Percentiles rank a stretch among this genome's conserved stretches.
phyloP scores from a whole-genome alignment of 257 asterid species.

The Penstemon barbatus region DNA sequence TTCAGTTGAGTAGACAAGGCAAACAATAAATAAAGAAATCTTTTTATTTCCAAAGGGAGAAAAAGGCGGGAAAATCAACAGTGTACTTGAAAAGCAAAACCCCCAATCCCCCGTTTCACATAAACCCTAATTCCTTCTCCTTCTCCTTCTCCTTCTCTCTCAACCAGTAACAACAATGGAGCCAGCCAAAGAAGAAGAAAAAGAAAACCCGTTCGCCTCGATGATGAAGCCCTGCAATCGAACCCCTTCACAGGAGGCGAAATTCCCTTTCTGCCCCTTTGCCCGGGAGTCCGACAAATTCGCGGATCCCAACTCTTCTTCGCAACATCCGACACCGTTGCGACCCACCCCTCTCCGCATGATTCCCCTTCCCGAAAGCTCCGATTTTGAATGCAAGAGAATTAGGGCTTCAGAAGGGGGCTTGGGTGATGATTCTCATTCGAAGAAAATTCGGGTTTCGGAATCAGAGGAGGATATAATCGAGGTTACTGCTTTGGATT shows the following conservation, averaged over 20 bases:
- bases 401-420: constrained; percentile 23
- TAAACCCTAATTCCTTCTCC: constrained; percentile 20
- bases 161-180: constrained; percentile 16
- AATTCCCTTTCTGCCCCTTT: constrained; percentile 32
- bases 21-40: neutral
- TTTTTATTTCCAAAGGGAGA: too few species aligned
- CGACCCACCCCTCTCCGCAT: constrained; percentile 31
- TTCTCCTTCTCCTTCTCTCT: neutral
- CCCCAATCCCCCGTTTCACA: neutral
- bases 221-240: constrained; percentile 26
- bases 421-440: constrained; percentile 13
- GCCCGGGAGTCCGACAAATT: constrained; percentile 36
- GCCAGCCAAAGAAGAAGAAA: constrained; percentile 16
- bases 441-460: constrained; percentile 21
- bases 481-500: constrained; percentile 23
- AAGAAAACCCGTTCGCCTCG: neutral
- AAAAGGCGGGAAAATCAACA: constrained; percentile 14
- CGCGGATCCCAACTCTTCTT: constrained; percentile 14
- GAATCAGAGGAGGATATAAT: constrained; percentile 10
- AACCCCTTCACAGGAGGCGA: constrained; percentile 35
- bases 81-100: neutral
- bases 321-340: constrained; percentile 24
- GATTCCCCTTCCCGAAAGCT: constrained; percentile 36
- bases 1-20: neutral
- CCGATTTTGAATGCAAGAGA: constrained; percentile 9